Evolutionary conservation across 164 flowering plant genomes (phyloP).

Genomic region (Houttuynia cordata): DNA sequence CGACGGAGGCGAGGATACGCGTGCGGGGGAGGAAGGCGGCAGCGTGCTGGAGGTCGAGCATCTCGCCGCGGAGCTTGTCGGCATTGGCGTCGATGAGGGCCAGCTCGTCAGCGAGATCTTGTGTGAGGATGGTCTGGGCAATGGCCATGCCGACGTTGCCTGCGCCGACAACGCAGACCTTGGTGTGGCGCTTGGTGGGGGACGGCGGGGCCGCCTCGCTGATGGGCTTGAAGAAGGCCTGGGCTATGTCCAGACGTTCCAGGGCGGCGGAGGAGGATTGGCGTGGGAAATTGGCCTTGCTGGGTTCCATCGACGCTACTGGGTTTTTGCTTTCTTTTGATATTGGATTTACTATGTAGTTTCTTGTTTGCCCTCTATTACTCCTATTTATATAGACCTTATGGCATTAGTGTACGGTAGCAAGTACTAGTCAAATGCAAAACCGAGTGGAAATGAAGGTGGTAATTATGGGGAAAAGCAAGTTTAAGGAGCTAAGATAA

Average conservation of each 20-base stretch:
- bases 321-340: background rate
- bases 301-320: background rate
- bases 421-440: too few species aligned
- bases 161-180: constrained; percentile 63
- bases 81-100: constrained; percentile 63
- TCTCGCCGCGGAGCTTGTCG: constrained; percentile 75
- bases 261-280: constrained; percentile 17
- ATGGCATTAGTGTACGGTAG: too few species aligned
- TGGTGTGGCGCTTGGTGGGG: constrained; percentile 49
- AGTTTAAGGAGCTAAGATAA: too few species aligned
- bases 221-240: constrained; percentile 52
- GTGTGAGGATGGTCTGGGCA: constrained; percentile 82
- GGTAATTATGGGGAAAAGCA: too few species aligned
- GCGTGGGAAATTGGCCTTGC: background rate
- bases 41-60: constrained; percentile 87
- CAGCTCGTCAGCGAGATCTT: constrained; percentile 66
- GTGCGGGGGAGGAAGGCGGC: constrained; percentile 86
- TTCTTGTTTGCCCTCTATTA: too few species aligned
- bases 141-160: constrained; percentile 71
- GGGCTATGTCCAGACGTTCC: constrained; percentile 45
- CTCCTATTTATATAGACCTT: too few species aligned
- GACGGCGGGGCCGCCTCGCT: constrained; percentile 32
- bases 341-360: too few species aligned
- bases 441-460: too few species aligned
- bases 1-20: constrained; percentile 45